A percentile compares a stretch with the other conserved stretches of the same genome.
phyloP scores from a whole-genome alignment of 176 grass and related monocot genomes.

The Avena insularis region DNA sequence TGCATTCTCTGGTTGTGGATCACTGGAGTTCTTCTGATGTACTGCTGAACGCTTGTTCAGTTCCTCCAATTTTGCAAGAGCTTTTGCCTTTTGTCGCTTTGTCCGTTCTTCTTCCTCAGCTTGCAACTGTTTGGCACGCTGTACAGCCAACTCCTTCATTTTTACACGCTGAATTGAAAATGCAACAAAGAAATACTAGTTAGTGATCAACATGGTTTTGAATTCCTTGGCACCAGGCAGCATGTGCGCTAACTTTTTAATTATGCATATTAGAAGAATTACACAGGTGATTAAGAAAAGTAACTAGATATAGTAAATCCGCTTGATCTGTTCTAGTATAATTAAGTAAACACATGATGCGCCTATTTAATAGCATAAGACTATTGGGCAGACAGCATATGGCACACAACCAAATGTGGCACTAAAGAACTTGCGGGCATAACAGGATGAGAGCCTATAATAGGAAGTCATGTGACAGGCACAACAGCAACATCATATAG shows the following conservation, averaged over 20 bases:
- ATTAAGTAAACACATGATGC: not conserved
- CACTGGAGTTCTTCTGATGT: constrained; percentile 53
- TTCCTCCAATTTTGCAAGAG: constrained; percentile 91
- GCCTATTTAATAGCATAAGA: constrained; percentile 16
- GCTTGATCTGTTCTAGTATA: not conserved
- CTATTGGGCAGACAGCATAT: not conserved
- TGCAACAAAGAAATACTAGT: constrained; percentile 42
- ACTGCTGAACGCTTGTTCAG: constrained; percentile 74
- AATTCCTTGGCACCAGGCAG: constrained; percentile 10
- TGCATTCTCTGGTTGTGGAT: constrained; percentile 32
- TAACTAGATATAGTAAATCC: not conserved
- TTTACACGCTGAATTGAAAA: constrained; percentile 68
- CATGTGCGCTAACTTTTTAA: not conserved
- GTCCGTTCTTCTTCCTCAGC: constrained; percentile 87
- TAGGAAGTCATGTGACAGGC: constrained; percentile 1
- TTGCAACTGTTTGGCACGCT: constrained; percentile 85
- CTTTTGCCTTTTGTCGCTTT: constrained; percentile 92
- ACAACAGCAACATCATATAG: not conserved
- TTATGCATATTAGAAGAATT: constrained; percentile 34
- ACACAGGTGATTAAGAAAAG: constrained; percentile 30
- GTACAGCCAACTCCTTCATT: constrained; percentile 87
- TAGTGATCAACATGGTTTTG: constrained; percentile 13
- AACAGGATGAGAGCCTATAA: constrained; percentile 16
- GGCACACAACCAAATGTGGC: not conserved
- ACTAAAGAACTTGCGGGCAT: not conserved